A percentile compares a stretch with the other conserved stretches of the same genome.
Conservation (phyloP, 106 monocot species). For the Acorus gramineus region DNA sequence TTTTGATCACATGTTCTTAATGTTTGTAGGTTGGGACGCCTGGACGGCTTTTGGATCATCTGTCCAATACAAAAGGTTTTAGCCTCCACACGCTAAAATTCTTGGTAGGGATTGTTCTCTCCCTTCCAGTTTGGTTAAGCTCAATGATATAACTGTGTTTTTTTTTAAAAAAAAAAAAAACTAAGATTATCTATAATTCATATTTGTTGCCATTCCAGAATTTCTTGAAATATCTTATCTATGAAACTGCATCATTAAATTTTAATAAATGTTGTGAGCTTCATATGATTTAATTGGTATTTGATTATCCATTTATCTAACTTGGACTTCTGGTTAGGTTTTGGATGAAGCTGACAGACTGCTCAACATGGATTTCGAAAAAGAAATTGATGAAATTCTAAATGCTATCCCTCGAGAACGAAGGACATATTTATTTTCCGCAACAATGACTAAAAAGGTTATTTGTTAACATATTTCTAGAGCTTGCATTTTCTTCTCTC, state of each 20-base stretch:
- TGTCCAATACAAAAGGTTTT: constrained; percentile 92
- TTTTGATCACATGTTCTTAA: not conserved
- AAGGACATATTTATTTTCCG: constrained; percentile 84
- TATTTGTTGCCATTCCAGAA: too few species aligned
- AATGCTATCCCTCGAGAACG: constrained; percentile 80
- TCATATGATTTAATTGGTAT: too few species aligned
- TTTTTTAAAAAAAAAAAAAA: too few species aligned
- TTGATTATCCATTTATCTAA: not conserved
- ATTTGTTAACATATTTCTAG: not conserved
- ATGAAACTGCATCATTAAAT: too few species aligned
- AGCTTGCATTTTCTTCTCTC: not conserved
- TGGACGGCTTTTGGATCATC: constrained; percentile 91
- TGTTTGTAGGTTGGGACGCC: constrained; percentile 79
- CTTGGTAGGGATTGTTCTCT: constrained; percentile 41
- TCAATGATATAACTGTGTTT: too few species aligned
- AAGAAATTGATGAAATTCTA: constrained; percentile 81
- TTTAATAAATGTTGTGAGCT: too few species aligned
- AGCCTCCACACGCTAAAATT: constrained; percentile 80
- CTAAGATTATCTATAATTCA: too few species aligned
- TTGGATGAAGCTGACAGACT: constrained; percentile 95
- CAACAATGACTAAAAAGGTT: constrained; percentile 99
- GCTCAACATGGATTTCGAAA: constrained; percentile 90
- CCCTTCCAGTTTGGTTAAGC: not conserved
- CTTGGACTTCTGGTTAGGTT: constrained; percentile 31
- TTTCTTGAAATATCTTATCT: too few species aligned